Conservation (phyloP, 148 eudicot genomes). For the Rhododendron henanense region DNA sequence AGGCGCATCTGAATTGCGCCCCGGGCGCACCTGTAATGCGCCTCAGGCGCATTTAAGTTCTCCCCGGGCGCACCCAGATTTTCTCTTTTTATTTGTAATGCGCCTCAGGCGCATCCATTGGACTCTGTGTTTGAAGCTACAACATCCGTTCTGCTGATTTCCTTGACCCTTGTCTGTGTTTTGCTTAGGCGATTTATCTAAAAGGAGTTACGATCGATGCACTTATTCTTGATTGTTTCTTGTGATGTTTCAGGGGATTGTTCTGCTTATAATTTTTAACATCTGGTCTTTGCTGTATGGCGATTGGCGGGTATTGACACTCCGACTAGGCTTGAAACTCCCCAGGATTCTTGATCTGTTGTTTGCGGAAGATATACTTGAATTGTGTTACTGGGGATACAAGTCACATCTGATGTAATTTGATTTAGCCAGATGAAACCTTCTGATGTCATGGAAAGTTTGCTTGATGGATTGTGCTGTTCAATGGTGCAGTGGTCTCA, state of each 20-base stretch:
- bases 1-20: too few relatives aligned
- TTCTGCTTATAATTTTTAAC: slow-evolving; percentile 74
- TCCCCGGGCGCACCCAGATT: too few relatives aligned
- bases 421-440: not conserved
- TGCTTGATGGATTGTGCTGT: not conserved
- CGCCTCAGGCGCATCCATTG: too few relatives aligned
- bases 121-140: too few relatives aligned
- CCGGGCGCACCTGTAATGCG: too few relatives aligned
- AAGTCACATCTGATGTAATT: not conserved
- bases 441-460: not conserved
- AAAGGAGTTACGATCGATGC: not conserved
- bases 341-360: slow-evolving; percentile 58
- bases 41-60: too few relatives aligned
- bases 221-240: not conserved
- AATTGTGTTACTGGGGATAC: not conserved
- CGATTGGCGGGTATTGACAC: slow-evolving; percentile 66
- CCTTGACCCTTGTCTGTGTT: slow-evolving; percentile 1
- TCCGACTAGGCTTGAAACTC: slow-evolving; percentile 86
- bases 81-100: too few relatives aligned
- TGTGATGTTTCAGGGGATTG: slow-evolving; percentile 59
- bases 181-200: not conserved
- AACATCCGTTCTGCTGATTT: not conserved
- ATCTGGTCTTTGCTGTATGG: slow-evolving; percentile 95
- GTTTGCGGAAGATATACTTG: not conserved
- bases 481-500: not conserved